Base-by-base conservation (phyloP, 2,329 filamentous ascomycete genomes). In the Aspergillus novofumigatus region DNA sequence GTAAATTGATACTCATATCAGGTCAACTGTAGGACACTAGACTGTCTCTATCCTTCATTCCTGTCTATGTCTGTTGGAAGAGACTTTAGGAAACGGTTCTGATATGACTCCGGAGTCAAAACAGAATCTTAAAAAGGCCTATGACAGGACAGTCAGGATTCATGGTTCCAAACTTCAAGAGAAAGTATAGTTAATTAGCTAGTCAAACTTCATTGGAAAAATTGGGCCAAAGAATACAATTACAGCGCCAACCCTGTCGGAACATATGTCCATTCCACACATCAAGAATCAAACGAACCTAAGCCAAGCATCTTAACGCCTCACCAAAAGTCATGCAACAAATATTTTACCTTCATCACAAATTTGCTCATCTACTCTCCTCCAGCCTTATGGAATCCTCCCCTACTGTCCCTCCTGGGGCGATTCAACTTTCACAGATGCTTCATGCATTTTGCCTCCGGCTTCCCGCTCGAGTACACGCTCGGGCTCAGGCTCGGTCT, bases 401-500 rank as follows among this genome's bases (percentile, higher is more conserved):
- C 41, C 29, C 38, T 45, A 35, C 14, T 32, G 41, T 23, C 49
- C 52, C n/a, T 51, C 52, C n/a, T 57, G 49, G 4, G 23, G 28
- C 11, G 53, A 50, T 26, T 72, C 66, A 26, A 53, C 48, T 49
- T 71, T 71, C 41, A 70, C 60, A 7, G 61, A 51, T 14, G 62
- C 49, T 41, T 66, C 59, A 20, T 52, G 21, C n/a, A 61, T 49
- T 10, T 41, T 53, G 9, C 44, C 54, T 25, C 61, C 62, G 35
- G 57, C 54, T 17, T 61, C 55, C 11, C 54, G 59, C 48, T 70
- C 68, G 9, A 50, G 35, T 59, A 70, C 44, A 20, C 48, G 32
- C 8, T 49, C 48, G 17, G 51, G 28, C 8, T 49, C 48, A 14
- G 32, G 28, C 11, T 56, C 49, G 20, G 48, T 56, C 10, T 48